phyloP scores from a whole-genome alignment of 352 stramenopile species.

The Globisporangium spiculum region DNA sequence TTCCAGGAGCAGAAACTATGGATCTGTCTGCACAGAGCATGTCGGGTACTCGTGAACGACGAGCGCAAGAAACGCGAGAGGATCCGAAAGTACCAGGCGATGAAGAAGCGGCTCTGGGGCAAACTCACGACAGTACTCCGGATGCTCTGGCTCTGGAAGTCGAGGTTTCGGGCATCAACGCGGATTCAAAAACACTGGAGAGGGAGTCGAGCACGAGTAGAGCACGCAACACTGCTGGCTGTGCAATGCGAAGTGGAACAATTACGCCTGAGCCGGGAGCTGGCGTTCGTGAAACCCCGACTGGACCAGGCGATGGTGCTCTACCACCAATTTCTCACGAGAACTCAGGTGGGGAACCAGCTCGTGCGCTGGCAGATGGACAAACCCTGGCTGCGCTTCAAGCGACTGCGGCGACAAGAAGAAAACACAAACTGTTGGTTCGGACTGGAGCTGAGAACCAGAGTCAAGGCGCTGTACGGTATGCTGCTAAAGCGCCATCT shows the following conservation, averaged over 20 bases:
- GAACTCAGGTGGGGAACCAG: not conserved
- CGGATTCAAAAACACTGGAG: conserved; percentile 16
- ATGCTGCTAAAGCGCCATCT: not conserved
- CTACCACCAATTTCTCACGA: conserved; percentile 7
- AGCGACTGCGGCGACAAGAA: conserved; percentile 1
- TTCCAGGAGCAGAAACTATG: conserved; percentile 39
- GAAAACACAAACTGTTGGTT: conserved; percentile 6
- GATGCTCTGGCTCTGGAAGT: conserved; percentile 10
- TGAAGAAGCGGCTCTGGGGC: conserved; percentile 4
- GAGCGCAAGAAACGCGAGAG: conserved; percentile 16
- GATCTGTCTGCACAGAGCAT: conserved; percentile 30
- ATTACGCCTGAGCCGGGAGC: not conserved
- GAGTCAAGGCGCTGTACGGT: not conserved
- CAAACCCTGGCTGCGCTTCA: conserved; percentile 16
- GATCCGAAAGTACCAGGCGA: conserved; percentile 3
- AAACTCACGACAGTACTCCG: conserved; percentile 3
- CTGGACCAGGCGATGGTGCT: conserved; percentile 5
- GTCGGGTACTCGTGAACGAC: conserved; percentile 26
- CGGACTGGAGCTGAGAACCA: not conserved
- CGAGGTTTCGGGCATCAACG: not conserved
- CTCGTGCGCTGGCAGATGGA: conserved; percentile 19
- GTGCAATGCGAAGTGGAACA: not conserved
- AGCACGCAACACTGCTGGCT: conserved; percentile 8
- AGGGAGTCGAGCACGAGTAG: not conserved
- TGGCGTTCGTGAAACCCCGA: conserved; percentile 6